A percentile compares a stretch with the other conserved stretches of the same genome.
Evolutionary conservation across 164 flowering plant genomes (phyloP).

Genomic region (Vitis amurensis): DNA sequence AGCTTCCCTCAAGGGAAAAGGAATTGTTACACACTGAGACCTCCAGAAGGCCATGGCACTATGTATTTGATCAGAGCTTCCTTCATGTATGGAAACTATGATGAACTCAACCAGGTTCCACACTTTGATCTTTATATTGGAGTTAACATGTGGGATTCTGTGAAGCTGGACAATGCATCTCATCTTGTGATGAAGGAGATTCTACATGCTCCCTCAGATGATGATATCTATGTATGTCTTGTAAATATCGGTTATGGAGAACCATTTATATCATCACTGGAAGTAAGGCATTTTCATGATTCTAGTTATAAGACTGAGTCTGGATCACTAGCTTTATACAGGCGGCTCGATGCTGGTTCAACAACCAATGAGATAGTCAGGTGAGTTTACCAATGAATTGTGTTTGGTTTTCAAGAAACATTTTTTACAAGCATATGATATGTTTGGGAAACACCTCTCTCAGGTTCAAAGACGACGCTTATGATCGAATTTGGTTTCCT

Average conservation of each 20-base stretch:
- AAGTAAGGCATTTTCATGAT: slow-evolving; percentile 27
- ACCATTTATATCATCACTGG: slow-evolving; percentile 47
- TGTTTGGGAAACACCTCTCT: background rate
- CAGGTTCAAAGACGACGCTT: slow-evolving; percentile 8
- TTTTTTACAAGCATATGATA: background rate
- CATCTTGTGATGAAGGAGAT: slow-evolving; percentile 20
- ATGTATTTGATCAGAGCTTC: slow-evolving; percentile 13
- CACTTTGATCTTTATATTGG: slow-evolving; percentile 33
- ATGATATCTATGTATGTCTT: slow-evolving; percentile 36
- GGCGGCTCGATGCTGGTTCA: slow-evolving; percentile 24
- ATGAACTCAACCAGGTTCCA: slow-evolving; percentile 24
- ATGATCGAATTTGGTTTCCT: slow-evolving; percentile 18
- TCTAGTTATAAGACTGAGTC: slow-evolving; percentile 16
- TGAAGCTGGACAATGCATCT: slow-evolving; percentile 16
- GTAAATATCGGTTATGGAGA: background rate
- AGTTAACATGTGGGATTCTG: slow-evolving; percentile 29
- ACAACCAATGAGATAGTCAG: background rate
- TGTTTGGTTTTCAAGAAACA: too few relatives aligned
- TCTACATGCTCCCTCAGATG: slow-evolving; percentile 10
- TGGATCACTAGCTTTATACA: slow-evolving; percentile 21
- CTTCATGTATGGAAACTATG: slow-evolving; percentile 44
- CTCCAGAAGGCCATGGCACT: background rate
- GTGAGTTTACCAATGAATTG: too few relatives aligned
- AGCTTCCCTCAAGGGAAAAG: slow-evolving; percentile 11
- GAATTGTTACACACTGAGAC: slow-evolving; percentile 12